Conservation (phyloP, 257 asterid genomes). For the Marsdenia floribunda region DNA sequence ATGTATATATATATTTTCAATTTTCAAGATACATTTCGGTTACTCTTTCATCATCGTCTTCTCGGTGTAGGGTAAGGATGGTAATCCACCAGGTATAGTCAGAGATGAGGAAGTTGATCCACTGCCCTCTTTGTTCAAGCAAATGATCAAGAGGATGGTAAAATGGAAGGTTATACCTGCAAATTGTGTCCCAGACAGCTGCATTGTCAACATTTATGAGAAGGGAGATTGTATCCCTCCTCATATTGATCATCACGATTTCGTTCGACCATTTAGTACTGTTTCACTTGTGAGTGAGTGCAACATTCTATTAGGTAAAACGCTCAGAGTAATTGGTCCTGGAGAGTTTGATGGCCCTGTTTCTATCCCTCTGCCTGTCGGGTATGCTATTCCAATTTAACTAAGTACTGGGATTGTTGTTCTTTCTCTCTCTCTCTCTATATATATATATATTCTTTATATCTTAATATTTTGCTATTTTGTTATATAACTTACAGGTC, state of each 20-base stretch:
- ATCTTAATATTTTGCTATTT: no score
- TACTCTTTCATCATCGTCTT: neutral
- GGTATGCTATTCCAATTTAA: slow-evolving; percentile 43
- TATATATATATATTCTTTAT: no score
- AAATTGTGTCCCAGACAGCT: slow-evolving; percentile 78
- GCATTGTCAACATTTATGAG: slow-evolving; percentile 82
- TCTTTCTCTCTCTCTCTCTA: neutral
- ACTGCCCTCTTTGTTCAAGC: slow-evolving; percentile 55
- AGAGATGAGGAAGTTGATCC: slow-evolving; percentile 67
- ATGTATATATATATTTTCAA: neutral
- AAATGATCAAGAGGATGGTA: slow-evolving; percentile 69
- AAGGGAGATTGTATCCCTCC: slow-evolving; percentile 96
- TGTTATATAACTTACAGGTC: slow-evolving; percentile 40
- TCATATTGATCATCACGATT: slow-evolving; percentile 83
- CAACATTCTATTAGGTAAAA: slow-evolving; percentile 66
- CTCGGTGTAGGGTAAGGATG: slow-evolving; percentile 51
- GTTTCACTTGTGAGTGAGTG: slow-evolving; percentile 78
- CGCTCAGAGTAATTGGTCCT: slow-evolving; percentile 48
- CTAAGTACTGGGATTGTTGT: no score
- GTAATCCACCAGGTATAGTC: slow-evolving; percentile 82
- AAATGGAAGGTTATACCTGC: slow-evolving; percentile 74
- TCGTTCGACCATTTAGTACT: slow-evolving; percentile 79
- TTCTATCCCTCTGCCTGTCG: slow-evolving; percentile 61
- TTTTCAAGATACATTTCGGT: no score
- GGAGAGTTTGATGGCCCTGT: slow-evolving; percentile 76